Percentiles rank a stretch among this genome's conserved stretches.
Evolutionary conservation across 1,139 yeast genomes (phyloP).

Genomic region (Zhuliangozyma blackwelliae): DNA sequence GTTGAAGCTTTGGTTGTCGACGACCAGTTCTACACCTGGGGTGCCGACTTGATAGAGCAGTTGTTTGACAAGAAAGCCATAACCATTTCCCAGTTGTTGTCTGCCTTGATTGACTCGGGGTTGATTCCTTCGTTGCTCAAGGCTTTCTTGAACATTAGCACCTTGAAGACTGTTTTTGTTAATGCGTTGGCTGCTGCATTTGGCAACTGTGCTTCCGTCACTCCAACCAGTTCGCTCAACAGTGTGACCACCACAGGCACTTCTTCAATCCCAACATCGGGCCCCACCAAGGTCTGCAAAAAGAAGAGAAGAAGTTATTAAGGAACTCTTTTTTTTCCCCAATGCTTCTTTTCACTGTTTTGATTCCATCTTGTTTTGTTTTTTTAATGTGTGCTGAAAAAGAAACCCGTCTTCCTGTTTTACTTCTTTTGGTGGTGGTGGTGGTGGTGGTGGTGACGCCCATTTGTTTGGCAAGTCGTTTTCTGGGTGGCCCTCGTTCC

Average conservation of each 20-base stretch:
- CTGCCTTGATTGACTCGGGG: constrained; percentile 34
- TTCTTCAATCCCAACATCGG: background rate
- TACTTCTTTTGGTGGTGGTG: too few species aligned
- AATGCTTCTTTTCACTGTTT: background rate
- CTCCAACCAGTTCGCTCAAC: constrained; percentile 19
- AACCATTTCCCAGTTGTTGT: constrained; percentile 23
- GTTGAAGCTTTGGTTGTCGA: constrained; percentile 39
- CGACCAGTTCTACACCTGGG: constrained; percentile 35
- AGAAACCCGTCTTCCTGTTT: too few species aligned
- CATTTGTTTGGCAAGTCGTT: too few species aligned
- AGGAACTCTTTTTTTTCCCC: background rate
- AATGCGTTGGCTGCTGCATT: constrained; percentile 46
- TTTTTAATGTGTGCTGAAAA: background rate
- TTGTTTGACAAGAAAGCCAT: constrained; percentile 31
- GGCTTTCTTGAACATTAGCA: constrained; percentile 37
- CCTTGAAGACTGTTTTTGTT: constrained; percentile 38
- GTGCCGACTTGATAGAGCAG: constrained; percentile 35
- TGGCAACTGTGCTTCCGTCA: constrained; percentile 35
- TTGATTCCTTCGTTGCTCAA: constrained; percentile 35
- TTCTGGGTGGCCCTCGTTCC: too few species aligned
- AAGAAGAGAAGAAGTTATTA: constrained; percentile 8
- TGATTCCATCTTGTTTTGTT: background rate
- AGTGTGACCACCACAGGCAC: constrained; percentile 12
- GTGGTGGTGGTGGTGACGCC: too few species aligned
- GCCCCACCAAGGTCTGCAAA: constrained; percentile 6